Base-by-base conservation (phyloP, 257 asterid genomes). In the Sherardia arvensis region DNA sequence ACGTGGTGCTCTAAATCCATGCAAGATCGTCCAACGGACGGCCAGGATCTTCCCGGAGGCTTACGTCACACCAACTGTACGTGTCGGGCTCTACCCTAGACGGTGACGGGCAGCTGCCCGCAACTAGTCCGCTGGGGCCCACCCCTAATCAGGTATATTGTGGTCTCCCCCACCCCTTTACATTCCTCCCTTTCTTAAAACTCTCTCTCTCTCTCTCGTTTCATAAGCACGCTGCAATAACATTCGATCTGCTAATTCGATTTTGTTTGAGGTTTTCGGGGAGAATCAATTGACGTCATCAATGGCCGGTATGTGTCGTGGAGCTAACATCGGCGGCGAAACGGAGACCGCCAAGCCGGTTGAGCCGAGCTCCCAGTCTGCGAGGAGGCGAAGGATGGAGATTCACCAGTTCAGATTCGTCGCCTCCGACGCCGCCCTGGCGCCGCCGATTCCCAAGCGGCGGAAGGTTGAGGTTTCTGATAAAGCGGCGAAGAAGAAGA, bases 31-130 rank as follows among this genome's bases (percentile, higher is more conserved):
- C 22, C 71, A 65, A 64, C 57, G 73, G 49, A 73, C 81, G 79
- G 75, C 26, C 63, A 21, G 4, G 81, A 79, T 79, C 72, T 2
- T 0, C 33, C 70, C 69, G 69, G 74, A 70, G 65, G 61, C 78
- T 69, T 75, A 81, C 86, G 87, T 86, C 91, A 84, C 74, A 71
- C 75, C 85, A 77, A 67, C 83, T 76, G 78, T 80, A 77, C 74
- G 64, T 81, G 90, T 88, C 85, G 84, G 81, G 53, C 64, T 60
- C 81, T 84, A 85, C 96, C 99, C 89, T 10, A 17, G 80, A 69
- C 83, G 87, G 91, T 83, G 88, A 81, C 91, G 91, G 98, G 85
- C 87, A 88, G 85, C 85, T 86, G 85, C 90, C 96, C 95, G 81
- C 29, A 47, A 33, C 45, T 21, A 40, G 54, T 56, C 66, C 61